These are phyloP conservation scores for Phalaenopsis aphrodite DNA, from an alignment of 106 monocot genomes.

Conservation along the genomic window DNA sequence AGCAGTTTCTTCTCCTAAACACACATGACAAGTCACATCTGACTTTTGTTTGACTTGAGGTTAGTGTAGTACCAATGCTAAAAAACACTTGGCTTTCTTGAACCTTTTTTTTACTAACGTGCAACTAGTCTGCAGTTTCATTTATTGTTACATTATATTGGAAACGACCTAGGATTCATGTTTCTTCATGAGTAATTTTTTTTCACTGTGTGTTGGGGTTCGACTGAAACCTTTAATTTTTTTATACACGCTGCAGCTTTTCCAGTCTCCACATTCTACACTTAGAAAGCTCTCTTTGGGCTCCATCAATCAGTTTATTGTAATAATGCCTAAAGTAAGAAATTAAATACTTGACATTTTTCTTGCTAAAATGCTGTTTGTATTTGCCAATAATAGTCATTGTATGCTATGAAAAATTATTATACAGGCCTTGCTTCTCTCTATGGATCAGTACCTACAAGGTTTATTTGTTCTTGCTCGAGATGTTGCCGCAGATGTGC, in stretches of 20 bases:
- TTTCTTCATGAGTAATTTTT: not conserved
- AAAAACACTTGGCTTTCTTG: not conserved
- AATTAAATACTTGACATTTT: conserved; percentile 7
- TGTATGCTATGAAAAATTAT: conserved; percentile 4
- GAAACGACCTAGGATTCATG: not conserved
- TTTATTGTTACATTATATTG: not conserved
- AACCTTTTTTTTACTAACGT: not conserved
- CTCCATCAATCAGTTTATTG: conserved; percentile 95
- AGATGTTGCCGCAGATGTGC: conserved; percentile 75
- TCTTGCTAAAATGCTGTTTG: not conserved
- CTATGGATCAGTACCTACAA: conserved; percentile 94
- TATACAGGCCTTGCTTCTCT: conserved; percentile 71
- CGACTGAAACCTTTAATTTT: not conserved
- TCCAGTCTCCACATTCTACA: conserved; percentile 75
- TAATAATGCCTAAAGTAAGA: conserved; percentile 84
- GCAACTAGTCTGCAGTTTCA: not conserved
- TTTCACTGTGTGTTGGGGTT: not conserved
- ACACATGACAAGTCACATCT: not conserved
- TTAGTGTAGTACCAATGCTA: not conserved
- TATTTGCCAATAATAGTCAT: not conserved
- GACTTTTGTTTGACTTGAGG: not conserved
- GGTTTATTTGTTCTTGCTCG: conserved; percentile 87
- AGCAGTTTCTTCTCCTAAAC: not conserved
- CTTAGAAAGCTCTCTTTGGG: conserved; percentile 82
- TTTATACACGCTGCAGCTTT: conserved; percentile 52